phyloP scores from a whole-genome alignment of 2,329 filamentous ascomycete genomes.

The Cordyceps tenuipes region DNA sequence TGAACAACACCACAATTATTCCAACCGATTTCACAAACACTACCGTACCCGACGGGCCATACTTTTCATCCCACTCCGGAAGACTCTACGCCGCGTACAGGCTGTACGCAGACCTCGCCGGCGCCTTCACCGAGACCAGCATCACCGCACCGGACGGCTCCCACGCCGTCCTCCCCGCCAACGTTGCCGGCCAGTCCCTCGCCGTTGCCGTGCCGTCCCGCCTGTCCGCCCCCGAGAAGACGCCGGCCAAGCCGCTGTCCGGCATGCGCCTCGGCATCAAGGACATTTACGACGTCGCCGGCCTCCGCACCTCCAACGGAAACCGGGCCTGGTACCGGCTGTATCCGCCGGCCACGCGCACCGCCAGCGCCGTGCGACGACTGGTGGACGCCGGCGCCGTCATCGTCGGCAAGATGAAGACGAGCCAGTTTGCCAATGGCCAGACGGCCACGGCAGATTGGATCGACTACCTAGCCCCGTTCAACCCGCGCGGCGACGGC shows the following conservation, averaged over 20 bases:
- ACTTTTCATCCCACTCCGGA: constrained; percentile 14
- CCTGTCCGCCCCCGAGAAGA: constrained; percentile 44
- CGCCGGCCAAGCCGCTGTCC: constrained; percentile 41
- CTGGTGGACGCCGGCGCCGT: constrained; percentile 50
- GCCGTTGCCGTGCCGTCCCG: constrained; percentile 44
- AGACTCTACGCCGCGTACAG: constrained; percentile 15
- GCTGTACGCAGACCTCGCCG: constrained; percentile 18
- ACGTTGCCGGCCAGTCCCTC: constrained; percentile 11
- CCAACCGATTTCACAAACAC: neutral
- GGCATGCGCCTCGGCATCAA: constrained; percentile 51
- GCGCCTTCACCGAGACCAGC: constrained; percentile 16
- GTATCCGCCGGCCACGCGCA: constrained; percentile 38
- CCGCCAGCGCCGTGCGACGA: constrained; percentile 43
- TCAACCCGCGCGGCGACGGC: constrained; percentile 38
- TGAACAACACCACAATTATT: neutral
- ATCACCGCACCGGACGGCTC: neutral
- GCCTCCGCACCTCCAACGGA: constrained; percentile 43
- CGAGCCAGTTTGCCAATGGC: constrained; percentile 35
- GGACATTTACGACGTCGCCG: constrained; percentile 49
- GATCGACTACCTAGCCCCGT: constrained; percentile 30
- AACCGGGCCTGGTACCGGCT: constrained; percentile 49
- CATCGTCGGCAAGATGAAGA: constrained; percentile 38
- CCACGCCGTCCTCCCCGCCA: constrained; percentile 10
- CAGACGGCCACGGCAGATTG: constrained; percentile 38
- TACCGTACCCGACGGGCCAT: constrained; percentile 13